Base-by-base conservation (phyloP, 2,329 filamentous ascomycete genomes). In the Sporothrix pseudoabietina region DNA sequence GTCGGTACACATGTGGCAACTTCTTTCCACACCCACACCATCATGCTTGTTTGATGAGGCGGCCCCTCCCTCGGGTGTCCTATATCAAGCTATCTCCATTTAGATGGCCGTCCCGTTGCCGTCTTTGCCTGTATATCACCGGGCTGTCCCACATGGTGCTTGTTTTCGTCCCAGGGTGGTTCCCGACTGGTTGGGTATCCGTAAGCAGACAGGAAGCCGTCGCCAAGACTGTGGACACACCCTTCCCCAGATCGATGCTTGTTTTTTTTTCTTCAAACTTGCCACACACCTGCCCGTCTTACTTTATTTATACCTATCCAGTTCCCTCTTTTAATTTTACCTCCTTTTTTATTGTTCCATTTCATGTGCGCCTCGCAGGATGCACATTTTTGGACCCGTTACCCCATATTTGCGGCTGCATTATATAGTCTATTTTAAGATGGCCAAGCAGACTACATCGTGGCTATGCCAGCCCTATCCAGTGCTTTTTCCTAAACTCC, bases 1-100 rank as follows among this genome's bases (percentile, higher is more conserved):
- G 55, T 35, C 55, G 12, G 55, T n/a, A 30, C 35, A 32, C 61
- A n/a, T 66, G 61, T 66, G 61, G 61, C 61, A 30, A 66, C 61
- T 47, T 66, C 26, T 12, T 8, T 39, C 26, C 61, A 47, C 61
- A 66, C 61, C 61, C 22, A 16, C n/a, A 9, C 3, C 10, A 30
- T 7, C 14, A 19, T 39, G 6, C 16, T 19, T 22, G 9, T 47
- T 26, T n/a, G 30, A 8, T 47, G n/a, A 47, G 22, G 61, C 47
- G 35, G 2, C 39, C 3, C 61, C 10, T 44, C 39, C 9, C 22
- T 8, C 10, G 3, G 30, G 8, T 26, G n/a, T 12, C 52, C 55
- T 30, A 59, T 35, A 12, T 8, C 55, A 32, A 12, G 12, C 30
- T 16, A 35, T 35, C 12, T 32, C 54, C 26, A 32, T 32, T 7